Conservation (phyloP, 2,329 filamentous ascomycete species). For the Ophiostoma tasmaniense region DNA sequence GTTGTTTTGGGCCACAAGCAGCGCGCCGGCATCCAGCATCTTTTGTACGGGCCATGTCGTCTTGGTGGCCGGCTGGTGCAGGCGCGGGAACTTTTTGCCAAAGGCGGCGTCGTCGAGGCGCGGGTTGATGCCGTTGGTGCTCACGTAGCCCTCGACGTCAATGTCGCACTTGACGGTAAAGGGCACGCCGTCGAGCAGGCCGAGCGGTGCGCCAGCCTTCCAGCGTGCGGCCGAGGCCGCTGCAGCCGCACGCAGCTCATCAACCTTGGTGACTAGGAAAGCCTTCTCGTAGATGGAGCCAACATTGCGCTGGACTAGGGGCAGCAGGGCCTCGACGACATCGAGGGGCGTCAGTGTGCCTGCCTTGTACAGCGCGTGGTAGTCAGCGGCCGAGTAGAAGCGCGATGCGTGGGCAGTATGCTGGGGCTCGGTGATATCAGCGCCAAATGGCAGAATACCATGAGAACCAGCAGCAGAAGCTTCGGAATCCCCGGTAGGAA, state of each 20-base stretch:
- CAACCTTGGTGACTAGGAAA: conserved; percentile 59
- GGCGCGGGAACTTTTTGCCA: conserved; percentile 44
- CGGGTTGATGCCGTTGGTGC: conserved; percentile 55
- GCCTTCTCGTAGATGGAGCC: conserved; percentile 55
- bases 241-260: conserved; percentile 58
- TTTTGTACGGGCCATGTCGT: conserved; percentile 64
- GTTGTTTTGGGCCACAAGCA: conserved; percentile 65
- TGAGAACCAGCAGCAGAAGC: conserved; percentile 21
- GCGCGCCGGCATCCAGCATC: conserved; percentile 64
- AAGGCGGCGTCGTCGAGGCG: conserved; percentile 17
- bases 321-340: conserved; percentile 62
- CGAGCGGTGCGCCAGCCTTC: conserved; percentile 53
- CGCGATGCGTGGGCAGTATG: conserved; percentile 36
- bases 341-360: conserved; percentile 62
- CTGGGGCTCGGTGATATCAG: conserved; percentile 34
- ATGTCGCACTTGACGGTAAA: conserved; percentile 79
- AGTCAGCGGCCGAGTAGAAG: conserved; percentile 67
- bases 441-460: conserved; percentile 35
- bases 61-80: conserved; percentile 40
- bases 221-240: conserved; percentile 66
- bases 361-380: conserved; percentile 63
- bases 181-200: conserved; percentile 72
- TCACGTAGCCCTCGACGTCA: conserved; percentile 60
- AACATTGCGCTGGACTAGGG: conserved; percentile 56
- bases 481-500: conserved; percentile 23